These are phyloP conservation scores for Claviceps quebecensis DNA, from an alignment of 2,329 filamentous ascomycete genomes.

Conservation along the genomic window DNA sequence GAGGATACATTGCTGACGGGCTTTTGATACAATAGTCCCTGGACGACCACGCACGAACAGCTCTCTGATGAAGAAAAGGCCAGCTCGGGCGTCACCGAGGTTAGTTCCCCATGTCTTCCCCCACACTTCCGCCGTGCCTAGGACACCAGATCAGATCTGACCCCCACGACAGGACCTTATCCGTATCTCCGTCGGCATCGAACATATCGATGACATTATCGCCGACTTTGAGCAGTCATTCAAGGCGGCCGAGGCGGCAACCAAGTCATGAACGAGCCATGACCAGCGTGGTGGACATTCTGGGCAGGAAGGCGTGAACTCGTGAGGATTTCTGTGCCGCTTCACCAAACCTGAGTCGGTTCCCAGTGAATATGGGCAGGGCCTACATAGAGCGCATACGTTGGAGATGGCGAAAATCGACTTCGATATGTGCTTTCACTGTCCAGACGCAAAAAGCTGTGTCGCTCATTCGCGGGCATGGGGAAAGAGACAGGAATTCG, in stretches of 20 bases:
- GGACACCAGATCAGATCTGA: not conserved
- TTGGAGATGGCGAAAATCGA: too few relatives aligned
- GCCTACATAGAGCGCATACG: too few relatives aligned
- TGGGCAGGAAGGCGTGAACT: not conserved
- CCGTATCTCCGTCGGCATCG: slow-evolving; percentile 86
- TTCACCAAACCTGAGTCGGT: not conserved
- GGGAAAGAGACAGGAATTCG: too few relatives aligned
- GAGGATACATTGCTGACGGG: not conserved
- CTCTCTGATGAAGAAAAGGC: slow-evolving; percentile 68
- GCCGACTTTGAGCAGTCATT: slow-evolving; percentile 91
- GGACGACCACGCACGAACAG: slow-evolving; percentile 92
- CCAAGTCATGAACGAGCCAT: slow-evolving; percentile 4
- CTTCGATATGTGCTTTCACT: too few relatives aligned
- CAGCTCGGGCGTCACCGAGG: slow-evolving; percentile 69
- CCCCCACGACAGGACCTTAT: slow-evolving; percentile 54
- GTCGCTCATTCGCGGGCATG: too few relatives aligned
- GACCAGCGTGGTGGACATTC: not conserved
- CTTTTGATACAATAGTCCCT: slow-evolving; percentile 38
- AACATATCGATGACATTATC: slow-evolving; percentile 96
- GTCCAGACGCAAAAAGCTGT: too few relatives aligned
- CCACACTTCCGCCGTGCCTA: not conserved
- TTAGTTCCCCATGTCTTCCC: slow-evolving; percentile 16
- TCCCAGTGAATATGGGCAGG: too few relatives aligned
- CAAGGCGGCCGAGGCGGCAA: slow-evolving; percentile 39
- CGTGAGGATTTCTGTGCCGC: not conserved